phyloP scores from a whole-genome alignment of 208 protist species.

The Trypanosoma brucei region DNA sequence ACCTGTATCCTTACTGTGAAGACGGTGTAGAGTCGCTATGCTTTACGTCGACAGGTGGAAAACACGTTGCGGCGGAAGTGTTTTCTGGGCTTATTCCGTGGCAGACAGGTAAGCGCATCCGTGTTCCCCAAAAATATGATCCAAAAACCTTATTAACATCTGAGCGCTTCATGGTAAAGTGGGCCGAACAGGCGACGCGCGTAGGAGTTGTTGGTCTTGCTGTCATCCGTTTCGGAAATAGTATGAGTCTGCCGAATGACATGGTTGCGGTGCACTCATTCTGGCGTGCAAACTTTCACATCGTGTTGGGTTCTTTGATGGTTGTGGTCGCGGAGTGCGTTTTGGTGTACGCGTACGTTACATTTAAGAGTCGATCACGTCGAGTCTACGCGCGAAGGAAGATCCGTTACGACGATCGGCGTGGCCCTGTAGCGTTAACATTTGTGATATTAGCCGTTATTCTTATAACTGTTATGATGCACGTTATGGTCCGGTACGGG shows the following conservation, averaged over 20 bases:
- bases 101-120: slow-evolving; percentile 87
- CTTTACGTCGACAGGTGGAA: slow-evolving; percentile 33
- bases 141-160: slow-evolving; percentile 85
- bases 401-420: slow-evolving; percentile 77
- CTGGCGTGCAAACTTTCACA: slow-evolving; percentile 67
- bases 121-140: slow-evolving; percentile 89
- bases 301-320: slow-evolving; percentile 53
- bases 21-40: slow-evolving; percentile 76
- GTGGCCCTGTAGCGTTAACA: slow-evolving; percentile 63
- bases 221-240: slow-evolving; percentile 71
- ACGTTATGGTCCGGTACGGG: slow-evolving; percentile 72
- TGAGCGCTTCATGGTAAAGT: slow-evolving; percentile 90
- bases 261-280: slow-evolving; percentile 36
- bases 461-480: slow-evolving; percentile 34
- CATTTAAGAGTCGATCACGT: slow-evolving; percentile 63
- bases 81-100: slow-evolving; percentile 78
- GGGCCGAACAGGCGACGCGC: slow-evolving; percentile 60
- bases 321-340: slow-evolving; percentile 50
- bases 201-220: slow-evolving; percentile 69
- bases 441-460: slow-evolving; percentile 49
- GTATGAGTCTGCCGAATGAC: slow-evolving; percentile 56
- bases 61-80: slow-evolving; percentile 59
- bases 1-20: slow-evolving; percentile 78
- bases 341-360: slow-evolving; percentile 65
- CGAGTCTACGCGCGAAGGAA: slow-evolving; percentile 83